These are phyloP conservation scores for Knoxdaviesia proteae DNA, from an alignment of 2,329 filamentous ascomycete genomes.

Conservation along the genomic window DNA sequence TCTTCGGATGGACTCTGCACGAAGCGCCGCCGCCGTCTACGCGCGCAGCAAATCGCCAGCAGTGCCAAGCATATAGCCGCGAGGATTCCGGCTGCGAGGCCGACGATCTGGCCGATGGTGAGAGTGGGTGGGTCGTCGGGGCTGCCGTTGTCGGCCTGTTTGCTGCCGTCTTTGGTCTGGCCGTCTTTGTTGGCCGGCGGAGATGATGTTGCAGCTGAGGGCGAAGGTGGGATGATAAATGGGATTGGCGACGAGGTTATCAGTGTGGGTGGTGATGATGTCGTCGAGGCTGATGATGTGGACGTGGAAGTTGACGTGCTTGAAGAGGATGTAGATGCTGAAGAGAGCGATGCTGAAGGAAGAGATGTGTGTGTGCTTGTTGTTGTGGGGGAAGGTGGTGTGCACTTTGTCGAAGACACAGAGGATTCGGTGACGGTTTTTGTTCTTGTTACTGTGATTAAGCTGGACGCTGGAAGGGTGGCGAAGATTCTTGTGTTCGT, in stretches of 20 bases:
- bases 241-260: background rate
- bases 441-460: background rate
- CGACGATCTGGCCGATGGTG: slow-evolving; percentile 27
- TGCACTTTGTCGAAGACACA: background rate
- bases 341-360: background rate
- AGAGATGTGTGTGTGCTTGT: slow-evolving; percentile 3
- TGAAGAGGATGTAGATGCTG: slow-evolving; percentile 1
- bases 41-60: slow-evolving; percentile 22
- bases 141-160: background rate
- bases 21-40: slow-evolving; percentile 19
- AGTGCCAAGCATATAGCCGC: slow-evolving; percentile 27
- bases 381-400: slow-evolving; percentile 1
- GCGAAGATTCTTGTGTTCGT: background rate
- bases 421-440: background rate
- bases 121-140: slow-evolving; percentile 7
- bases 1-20: slow-evolving; percentile 13
- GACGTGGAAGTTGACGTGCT: slow-evolving; percentile 1
- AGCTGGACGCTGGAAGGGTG: background rate
- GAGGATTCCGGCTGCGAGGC: slow-evolving; percentile 33
- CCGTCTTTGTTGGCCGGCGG: slow-evolving; percentile 3
- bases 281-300: slow-evolving; percentile 1
- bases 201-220: slow-evolving; percentile 5
- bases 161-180: slow-evolving; percentile 3
- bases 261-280: slow-evolving; percentile 1
- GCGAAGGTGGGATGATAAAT: background rate